These are phyloP conservation scores for Quambalaria eucalypti DNA, from an alignment of 1,284 basidiomycete genomes.

Conservation along the genomic window DNA sequence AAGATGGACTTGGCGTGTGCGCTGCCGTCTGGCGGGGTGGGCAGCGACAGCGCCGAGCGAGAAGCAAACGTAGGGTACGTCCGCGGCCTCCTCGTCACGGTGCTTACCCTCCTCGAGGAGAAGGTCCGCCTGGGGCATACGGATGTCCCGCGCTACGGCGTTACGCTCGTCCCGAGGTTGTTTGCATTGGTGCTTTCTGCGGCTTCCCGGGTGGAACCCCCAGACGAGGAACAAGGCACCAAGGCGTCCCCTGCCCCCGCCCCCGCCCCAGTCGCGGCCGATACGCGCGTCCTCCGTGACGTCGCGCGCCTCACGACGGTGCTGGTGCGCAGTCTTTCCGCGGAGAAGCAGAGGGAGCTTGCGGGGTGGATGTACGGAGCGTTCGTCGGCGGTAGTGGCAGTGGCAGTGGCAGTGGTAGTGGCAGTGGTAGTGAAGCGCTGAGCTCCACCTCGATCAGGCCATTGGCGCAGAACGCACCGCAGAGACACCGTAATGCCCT, in stretches of 20 bases:
- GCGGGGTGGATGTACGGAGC: constrained; percentile 17
- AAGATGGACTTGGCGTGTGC: constrained; percentile 68
- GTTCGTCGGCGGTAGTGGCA: constrained; percentile 6
- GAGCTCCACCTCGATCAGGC: not conserved
- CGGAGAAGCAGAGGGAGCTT: constrained; percentile 19
- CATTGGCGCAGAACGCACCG: not conserved
- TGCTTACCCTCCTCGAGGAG: constrained; percentile 34
- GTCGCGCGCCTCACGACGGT: constrained; percentile 21
- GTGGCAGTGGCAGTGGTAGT: not conserved
- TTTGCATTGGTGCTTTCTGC: constrained; percentile 15
- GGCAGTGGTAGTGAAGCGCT: not conserved
- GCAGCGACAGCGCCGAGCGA: constrained; percentile 7
- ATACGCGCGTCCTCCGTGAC: constrained; percentile 23
- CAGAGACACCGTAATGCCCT: constrained; percentile 1
- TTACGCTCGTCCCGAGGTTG: constrained; percentile 20
- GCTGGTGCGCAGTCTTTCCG: constrained; percentile 20
- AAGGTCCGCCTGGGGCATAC: constrained; percentile 20
- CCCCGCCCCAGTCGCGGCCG: constrained; percentile 10
- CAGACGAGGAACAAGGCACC: constrained; percentile 5
- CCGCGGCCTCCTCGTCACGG: constrained; percentile 31
- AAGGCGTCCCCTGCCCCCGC: not conserved
- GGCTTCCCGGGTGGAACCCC: not conserved
- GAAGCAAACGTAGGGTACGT: constrained; percentile 37
- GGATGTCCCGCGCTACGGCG: constrained; percentile 26
- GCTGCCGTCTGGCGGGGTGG: too few species aligned